Evolutionary conservation across 1,284 basidiomycete genomes (phyloP).

Genomic region (Austroboletus novae-zelandiae): DNA sequence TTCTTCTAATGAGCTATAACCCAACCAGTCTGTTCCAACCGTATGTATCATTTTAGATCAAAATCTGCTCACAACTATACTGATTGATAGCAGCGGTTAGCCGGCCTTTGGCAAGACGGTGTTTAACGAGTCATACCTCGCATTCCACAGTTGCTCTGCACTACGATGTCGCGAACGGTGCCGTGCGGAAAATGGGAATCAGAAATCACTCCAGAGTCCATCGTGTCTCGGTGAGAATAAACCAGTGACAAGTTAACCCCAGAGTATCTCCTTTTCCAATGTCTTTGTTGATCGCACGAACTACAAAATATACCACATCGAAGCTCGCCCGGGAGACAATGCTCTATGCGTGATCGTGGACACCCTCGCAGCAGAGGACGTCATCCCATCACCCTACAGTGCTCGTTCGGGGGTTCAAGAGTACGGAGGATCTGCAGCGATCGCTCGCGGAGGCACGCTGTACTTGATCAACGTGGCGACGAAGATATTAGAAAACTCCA

Average conservation of each 20-base stretch:
- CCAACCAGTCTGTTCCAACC: too few species aligned
- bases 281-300: conserved; percentile 35
- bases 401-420: conserved; percentile 41
- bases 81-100: too few species aligned
- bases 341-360: conserved; percentile 30
- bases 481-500: conserved; percentile 25
- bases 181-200: conserved; percentile 65
- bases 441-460: conserved; percentile 26
- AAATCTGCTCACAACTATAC: too few species aligned
- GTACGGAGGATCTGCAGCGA: conserved; percentile 40
- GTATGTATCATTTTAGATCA: too few species aligned
- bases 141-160: background rate
- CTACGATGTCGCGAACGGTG: conserved; percentile 31
- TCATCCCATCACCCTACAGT: conserved; percentile 34
- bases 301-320: conserved; percentile 37
- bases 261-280: conserved; percentile 30
- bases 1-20: too few species aligned
- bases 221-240: too few species aligned
- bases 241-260: too few species aligned
- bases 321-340: conserved; percentile 40
- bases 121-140: too few species aligned
- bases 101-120: too few species aligned
- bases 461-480: conserved; percentile 17
- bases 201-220: conserved; percentile 51
- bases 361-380: conserved; percentile 24